Conservation (phyloP, 164 flowering plant species). For the Tetrastigma voinierianum region DNA sequence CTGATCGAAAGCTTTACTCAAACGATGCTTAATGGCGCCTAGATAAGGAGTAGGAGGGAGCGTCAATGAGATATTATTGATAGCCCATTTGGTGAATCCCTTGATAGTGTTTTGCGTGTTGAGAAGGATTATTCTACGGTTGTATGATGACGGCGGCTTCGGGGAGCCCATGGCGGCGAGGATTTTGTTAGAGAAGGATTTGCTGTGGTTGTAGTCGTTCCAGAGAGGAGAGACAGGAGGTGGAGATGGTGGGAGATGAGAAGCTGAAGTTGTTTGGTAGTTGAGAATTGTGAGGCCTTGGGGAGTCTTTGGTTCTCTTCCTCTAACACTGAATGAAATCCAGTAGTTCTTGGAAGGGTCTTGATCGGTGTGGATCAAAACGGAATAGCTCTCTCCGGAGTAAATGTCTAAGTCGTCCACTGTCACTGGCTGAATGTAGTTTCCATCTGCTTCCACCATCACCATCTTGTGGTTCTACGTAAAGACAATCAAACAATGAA, state of each 20-base stretch:
- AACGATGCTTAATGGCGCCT: constrained; percentile 50
- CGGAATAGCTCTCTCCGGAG: constrained; percentile 92
- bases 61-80: constrained; percentile 70
- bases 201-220: constrained; percentile 61
- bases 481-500: background rate
- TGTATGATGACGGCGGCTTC: constrained; percentile 40
- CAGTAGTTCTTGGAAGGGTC: constrained; percentile 70
- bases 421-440: constrained; percentile 65
- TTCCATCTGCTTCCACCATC: constrained; percentile 95
- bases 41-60: constrained; percentile 82
- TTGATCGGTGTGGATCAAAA: constrained; percentile 66
- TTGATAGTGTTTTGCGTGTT: constrained; percentile 77
- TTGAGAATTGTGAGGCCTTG: constrained; percentile 71
- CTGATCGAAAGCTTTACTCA: constrained; percentile 41
- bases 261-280: constrained; percentile 52
- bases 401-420: constrained; percentile 67
- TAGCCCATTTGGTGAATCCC: constrained; percentile 78
- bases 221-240: constrained; percentile 72
- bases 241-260: constrained; percentile 45
- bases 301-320: constrained; percentile 64
- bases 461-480: constrained; percentile 74
- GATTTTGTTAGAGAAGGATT: constrained; percentile 47
- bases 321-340: constrained; percentile 60
- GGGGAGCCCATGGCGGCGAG: constrained; percentile 45
- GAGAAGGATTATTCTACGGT: constrained; percentile 62